Evolutionary conservation across 2,329 filamentous ascomycete genomes (phyloP).

Genomic region (Paecilomyces sp.): DNA sequence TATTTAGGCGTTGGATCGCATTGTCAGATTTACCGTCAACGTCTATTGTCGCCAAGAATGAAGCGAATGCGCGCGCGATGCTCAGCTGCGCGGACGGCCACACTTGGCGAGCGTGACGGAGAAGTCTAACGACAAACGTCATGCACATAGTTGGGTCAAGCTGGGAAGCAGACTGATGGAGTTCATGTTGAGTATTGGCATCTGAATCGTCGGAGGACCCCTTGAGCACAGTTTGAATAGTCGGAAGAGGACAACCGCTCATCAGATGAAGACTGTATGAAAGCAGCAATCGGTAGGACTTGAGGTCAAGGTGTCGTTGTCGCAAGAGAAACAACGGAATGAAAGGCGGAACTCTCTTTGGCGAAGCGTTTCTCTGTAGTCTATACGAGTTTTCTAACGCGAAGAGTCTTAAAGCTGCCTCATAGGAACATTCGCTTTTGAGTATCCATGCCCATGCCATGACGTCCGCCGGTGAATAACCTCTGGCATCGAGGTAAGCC

Average conservation of each 20-base stretch:
- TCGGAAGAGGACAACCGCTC: constrained; percentile 16
- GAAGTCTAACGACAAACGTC: constrained; percentile 38
- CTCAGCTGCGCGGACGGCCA: constrained; percentile 41
- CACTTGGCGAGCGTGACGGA: constrained; percentile 44
- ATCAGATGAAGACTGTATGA: constrained; percentile 29
- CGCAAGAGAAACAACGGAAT: constrained; percentile 42
- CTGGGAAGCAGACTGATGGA: constrained; percentile 6
- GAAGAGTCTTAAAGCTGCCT: constrained; percentile 30
- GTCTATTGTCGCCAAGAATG: constrained; percentile 19
- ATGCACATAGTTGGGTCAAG: constrained; percentile 26
- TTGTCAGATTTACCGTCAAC: neutral
- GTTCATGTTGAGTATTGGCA: neutral
- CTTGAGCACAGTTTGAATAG: neutral
- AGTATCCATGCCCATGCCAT: constrained; percentile 43
- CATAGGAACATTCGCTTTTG: constrained; percentile 25
- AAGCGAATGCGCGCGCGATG: constrained; percentile 34
- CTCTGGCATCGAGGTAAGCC: constrained; percentile 21
- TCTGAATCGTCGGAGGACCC: neutral
- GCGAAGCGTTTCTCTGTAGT: constrained; percentile 1
- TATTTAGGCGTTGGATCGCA: constrained; percentile 5
- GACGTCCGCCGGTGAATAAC: constrained; percentile 33
- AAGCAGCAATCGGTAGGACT: constrained; percentile 37
- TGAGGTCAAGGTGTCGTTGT: constrained; percentile 31
- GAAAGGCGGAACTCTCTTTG: constrained; percentile 35
- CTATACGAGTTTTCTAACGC: constrained; percentile 18